phyloP scores from a whole-genome alignment of 495 filamentous ascomycete genomes.

The Penicillium maclennaniae region DNA sequence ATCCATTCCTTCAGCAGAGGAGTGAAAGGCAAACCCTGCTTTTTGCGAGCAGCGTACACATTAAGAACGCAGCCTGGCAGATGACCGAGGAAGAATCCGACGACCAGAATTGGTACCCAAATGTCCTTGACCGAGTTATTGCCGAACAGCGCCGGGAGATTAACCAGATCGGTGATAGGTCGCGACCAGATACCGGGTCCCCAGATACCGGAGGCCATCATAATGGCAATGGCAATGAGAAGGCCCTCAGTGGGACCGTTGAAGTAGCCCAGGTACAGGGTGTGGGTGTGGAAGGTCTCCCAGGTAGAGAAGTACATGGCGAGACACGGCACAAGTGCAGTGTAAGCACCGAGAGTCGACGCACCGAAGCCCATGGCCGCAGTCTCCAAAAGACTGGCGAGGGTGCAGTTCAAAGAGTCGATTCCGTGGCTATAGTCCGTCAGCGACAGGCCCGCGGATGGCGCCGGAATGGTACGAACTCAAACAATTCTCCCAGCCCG shows the following conservation, averaged over 20 bases:
- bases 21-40: constrained; percentile 67
- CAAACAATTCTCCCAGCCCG: constrained; percentile 91
- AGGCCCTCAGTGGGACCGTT: constrained; percentile 97
- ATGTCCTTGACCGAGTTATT: constrained; percentile 72
- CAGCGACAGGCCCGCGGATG: constrained; percentile 21
- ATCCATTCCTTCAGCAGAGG: constrained; percentile 94
- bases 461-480: constrained; percentile 47
- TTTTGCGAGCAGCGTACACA: constrained; percentile 70
- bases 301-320: constrained; percentile 99
- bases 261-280: constrained; percentile 92
- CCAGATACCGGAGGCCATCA: constrained; percentile 81
- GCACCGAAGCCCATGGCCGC: constrained; percentile 88
- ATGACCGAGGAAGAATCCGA: constrained; percentile 72
- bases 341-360: constrained; percentile 79
- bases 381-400: constrained; percentile 82
- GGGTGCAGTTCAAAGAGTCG: constrained; percentile 93
- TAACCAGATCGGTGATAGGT: constrained; percentile 61
- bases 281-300: constrained; percentile 99
- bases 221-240: constrained; percentile 78
- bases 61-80: constrained; percentile 77
- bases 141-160: constrained; percentile 56
- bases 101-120: constrained; percentile 76
- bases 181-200: constrained; percentile 85
- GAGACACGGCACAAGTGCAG: constrained; percentile 82
- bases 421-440: constrained; percentile 73